Evolutionary conservation across 208 protist genomes (phyloP).

Genomic region (Leishmania aethiopica): DNA sequence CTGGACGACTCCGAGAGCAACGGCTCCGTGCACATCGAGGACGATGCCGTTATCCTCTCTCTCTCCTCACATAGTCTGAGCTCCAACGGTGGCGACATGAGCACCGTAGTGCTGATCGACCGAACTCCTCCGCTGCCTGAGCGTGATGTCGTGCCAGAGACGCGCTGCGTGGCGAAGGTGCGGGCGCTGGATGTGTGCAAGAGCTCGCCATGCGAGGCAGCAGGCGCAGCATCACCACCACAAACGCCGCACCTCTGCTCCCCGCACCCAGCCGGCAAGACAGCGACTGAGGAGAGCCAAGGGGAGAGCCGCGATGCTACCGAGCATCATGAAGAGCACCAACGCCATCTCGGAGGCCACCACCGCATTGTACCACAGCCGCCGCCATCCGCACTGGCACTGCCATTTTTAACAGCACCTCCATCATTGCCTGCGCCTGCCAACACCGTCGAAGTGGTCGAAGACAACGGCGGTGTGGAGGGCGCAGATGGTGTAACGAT

Average conservation of each 20-base stretch:
- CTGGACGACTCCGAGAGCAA: background rate
- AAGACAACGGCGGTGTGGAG: conserved; percentile 7
- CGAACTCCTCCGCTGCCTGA: background rate
- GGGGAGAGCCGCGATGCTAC: background rate
- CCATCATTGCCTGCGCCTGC: background rate
- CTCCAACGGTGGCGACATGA: background rate
- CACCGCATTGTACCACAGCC: background rate
- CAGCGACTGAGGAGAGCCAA: background rate
- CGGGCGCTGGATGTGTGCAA: background rate
- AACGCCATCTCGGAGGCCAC: background rate
- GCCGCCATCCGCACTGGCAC: background rate
- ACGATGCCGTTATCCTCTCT: background rate
- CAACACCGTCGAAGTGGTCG: background rate
- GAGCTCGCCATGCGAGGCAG: background rate
- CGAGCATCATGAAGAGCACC: background rate
- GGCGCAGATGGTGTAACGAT: conserved; percentile 1
- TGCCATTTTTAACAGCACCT: background rate
- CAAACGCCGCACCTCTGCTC: background rate
- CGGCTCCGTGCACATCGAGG: background rate
- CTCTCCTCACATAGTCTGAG: background rate
- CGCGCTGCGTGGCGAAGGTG: background rate
- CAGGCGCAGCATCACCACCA: background rate
- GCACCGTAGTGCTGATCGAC: conserved; percentile 5
- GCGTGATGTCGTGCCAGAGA: background rate
- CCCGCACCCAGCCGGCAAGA: background rate